phyloP scores from a whole-genome alignment of 768 basidiomycete species.

The Floccularia luteovirens region DNA sequence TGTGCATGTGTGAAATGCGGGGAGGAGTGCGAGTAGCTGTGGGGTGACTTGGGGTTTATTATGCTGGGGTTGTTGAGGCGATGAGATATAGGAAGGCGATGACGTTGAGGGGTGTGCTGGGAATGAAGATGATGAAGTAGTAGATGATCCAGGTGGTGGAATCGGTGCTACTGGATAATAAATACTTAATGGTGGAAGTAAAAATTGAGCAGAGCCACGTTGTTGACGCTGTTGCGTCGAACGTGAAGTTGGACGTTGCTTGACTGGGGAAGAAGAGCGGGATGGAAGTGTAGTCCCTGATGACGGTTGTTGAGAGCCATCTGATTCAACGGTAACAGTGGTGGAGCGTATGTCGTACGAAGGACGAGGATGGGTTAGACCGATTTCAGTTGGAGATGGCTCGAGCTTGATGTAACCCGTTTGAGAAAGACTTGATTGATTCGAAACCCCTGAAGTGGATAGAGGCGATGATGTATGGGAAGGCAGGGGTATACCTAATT shows the following conservation, averaged over 20 bases:
- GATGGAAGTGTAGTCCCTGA: no score
- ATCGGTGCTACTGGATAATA: constrained; percentile 19
- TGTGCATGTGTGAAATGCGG: constrained; percentile 16
- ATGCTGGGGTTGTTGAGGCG: constrained; percentile 1
- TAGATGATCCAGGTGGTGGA: constrained; percentile 7
- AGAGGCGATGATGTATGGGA: no score
- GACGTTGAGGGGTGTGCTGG: constrained; percentile 7
- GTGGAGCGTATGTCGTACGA: constrained; percentile 4
- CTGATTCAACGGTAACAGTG: constrained; percentile 7
- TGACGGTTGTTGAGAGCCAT: constrained; percentile 5
- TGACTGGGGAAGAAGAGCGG: no score
- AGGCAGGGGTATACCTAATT: constrained; percentile 7
- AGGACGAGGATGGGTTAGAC: constrained; percentile 7
- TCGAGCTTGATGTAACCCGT: constrained; percentile 23
- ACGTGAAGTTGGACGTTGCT: no score
- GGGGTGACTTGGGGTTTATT: constrained; percentile 15
- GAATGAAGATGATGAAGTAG: constrained; percentile 9
- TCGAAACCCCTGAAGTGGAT: no score
- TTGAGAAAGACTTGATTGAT: constrained; percentile 4
- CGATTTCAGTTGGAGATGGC: constrained; percentile 15
- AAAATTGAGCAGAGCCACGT: constrained; percentile 8
- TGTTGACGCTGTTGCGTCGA: constrained; percentile 2
- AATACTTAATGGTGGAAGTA: constrained; percentile 18
- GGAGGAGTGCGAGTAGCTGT: constrained; percentile 25
- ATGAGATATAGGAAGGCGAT: constrained; percentile 6